phyloP scores from a whole-genome alignment of 768 basidiomycete genomes.

The Phanerochaete carnosa region DNA sequence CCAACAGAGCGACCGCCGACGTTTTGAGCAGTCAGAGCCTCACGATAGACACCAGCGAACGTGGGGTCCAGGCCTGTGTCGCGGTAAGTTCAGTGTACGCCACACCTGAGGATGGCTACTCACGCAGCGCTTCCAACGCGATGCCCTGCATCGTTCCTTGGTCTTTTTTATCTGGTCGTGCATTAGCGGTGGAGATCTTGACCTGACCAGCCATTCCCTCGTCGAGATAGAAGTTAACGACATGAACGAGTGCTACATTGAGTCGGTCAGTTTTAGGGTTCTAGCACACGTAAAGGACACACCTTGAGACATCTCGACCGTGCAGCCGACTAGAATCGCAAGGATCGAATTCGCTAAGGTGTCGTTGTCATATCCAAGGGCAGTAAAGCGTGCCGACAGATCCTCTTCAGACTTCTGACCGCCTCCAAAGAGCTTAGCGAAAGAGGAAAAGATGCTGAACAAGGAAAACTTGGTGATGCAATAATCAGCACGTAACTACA shows the following conservation, averaged over 20 bases:
- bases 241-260: conserved; percentile 55
- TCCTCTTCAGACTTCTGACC: conserved; percentile 42
- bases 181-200: background rate
- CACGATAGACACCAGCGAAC: conserved; percentile 68
- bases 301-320: conserved; percentile 72
- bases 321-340: conserved; percentile 64
- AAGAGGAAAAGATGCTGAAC: conserved; percentile 41
- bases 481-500: background rate
- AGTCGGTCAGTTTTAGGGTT: background rate
- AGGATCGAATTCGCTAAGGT: conserved; percentile 67
- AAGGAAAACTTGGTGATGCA: conserved; percentile 27
- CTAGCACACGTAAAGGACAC: conserved; percentile 14
- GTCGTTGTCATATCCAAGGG: conserved; percentile 53
- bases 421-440: conserved; percentile 49
- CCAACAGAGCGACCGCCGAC: conserved; percentile 41
- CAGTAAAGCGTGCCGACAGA: conserved; percentile 54
- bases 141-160: conserved; percentile 46
- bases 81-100: background rate
- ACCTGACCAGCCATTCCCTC: conserved; percentile 30
- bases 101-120: conserved; percentile 25
- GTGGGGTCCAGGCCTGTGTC: conserved; percentile 65
- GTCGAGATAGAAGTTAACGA: conserved; percentile 62
- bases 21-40: conserved; percentile 42
- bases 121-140: conserved; percentile 68
- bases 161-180: conserved; percentile 33